Evolutionary conservation across 176 grass and related monocot genomes (phyloP), one percentile per base, ranked within the genome.

Genomic region (Rhynchospora tenuis): DNA sequence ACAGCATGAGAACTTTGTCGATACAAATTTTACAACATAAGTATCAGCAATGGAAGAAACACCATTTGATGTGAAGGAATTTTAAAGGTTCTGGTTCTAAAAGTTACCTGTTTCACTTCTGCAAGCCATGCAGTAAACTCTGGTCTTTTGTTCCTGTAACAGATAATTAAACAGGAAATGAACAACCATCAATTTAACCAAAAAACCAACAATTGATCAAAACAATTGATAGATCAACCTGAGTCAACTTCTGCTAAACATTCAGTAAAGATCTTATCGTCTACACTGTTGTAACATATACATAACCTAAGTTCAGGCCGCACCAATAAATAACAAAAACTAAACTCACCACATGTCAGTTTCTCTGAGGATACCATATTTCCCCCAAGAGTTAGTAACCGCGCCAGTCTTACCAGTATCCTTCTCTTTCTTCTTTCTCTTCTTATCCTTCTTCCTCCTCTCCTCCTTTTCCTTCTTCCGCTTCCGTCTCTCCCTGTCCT

Each of bases 121-220:
- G 82, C 56, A 73, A 99, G 75, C 97, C 97, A 99, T 85, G 97
- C 97, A 86, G 89, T 93, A 83, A 99, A 99, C 64, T 99, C 97
- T 60, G 93, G 97, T 38, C 97, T 87, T 62, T 99, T 99, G 77
- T 80, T 99, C 97, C 97, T 99, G 87, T 17, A 91, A 78, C 80
- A n/a, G 69, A 73, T 60, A 78, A n/a, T n/a, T n/a, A n/a, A n/a
- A 61, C 19, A 68, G n/a, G n/a, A 45, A 67, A 59, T 43, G 24
- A 71, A 17, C 7, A 44, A 52, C 20, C 44, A 51, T 51, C 20
- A 51, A 75, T 75, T 75, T 75, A 75, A 75, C 45, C n/a, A n/a
- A 28, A 28, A 28, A 75, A 27, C 23, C n/a, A 52, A 45, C 1
- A 74, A 74, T 15, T 51, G 22, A 74, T 74, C n/a, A n/a, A n/a